phyloP scores from a whole-genome alignment of 2,329 filamentous ascomycete genomes.

The Juglanconis oblonga region DNA sequence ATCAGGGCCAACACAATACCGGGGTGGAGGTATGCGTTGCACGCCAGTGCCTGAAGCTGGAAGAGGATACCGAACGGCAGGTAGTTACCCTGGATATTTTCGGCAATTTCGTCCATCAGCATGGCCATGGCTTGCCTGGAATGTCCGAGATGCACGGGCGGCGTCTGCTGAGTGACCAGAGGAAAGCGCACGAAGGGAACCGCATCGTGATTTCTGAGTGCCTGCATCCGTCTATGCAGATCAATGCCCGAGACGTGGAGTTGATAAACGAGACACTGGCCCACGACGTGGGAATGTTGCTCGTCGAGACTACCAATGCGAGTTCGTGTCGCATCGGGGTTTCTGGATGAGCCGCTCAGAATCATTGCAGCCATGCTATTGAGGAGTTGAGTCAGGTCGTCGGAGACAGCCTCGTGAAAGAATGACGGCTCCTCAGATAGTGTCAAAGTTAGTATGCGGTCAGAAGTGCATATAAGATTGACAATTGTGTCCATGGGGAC shows the following conservation, averaged over 20 bases:
- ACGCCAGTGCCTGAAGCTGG: conserved; percentile 61
- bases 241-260: conserved; percentile 27
- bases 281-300: conserved; percentile 32
- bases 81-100: conserved; percentile 26
- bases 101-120: conserved; percentile 31
- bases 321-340: conserved; percentile 19
- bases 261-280: conserved; percentile 45
- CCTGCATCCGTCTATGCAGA: conserved; percentile 28
- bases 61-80: conserved; percentile 56
- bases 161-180: neutral
- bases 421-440: conserved; percentile 49
- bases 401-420: conserved; percentile 16
- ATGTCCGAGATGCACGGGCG: neutral
- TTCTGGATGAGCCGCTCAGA: conserved; percentile 7
- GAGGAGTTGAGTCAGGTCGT: neutral
- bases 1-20: conserved; percentile 46
- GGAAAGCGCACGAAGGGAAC: conserved; percentile 25
- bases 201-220: conserved; percentile 25
- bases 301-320: conserved; percentile 29
- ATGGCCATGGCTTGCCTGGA: conserved; percentile 25
- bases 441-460: conserved; percentile 45
- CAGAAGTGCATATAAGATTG: conserved; percentile 38
- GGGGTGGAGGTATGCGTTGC: conserved; percentile 62
- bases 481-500: conserved; percentile 48
- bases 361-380: neutral